Evolutionary conservation across 225 moss, liverwort and hornwort species (phyloP), one percentile per base, ranked within the genome.

Genomic region (Rhytidiadelphus loreus): DNA sequence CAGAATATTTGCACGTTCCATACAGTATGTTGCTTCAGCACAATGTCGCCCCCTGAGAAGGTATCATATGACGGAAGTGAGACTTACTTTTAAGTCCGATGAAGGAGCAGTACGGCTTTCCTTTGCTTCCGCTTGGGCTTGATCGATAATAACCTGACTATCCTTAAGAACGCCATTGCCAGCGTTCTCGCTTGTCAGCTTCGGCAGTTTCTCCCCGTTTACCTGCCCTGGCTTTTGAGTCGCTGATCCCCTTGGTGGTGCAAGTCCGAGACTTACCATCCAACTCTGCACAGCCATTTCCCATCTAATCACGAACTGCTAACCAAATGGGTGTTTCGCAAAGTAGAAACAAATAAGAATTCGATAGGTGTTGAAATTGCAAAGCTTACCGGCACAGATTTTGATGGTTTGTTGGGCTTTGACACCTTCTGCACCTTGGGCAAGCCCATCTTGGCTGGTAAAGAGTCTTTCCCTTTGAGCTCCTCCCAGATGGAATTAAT

Each of bases 401-500:
- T 93, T 18, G 90, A 71, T 76, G 91, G 41, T 87, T 93, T 95
- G 21, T 75, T 88, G 32, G 81, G 56, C 80, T 90, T 94, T 55
- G 84, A 59, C 59, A 90, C 86, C 87, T 92, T 93, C 89, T 86
- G 91, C 77, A 91, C 30, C 46, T 89, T 92, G 17, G 88, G 86
- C 75, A 89, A 91, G 80, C 87, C 90, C 73, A 72, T 65, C 86
- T 92, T 92, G 46, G 88, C 74, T 50, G 90, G 87, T 55, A 90
- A 43, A 52, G 90, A 71, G 21, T 90, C 90, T 69, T 93, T 98
- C 35, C 94, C 92, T 69, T 95, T 97, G 22, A 98, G 93, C 87
- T 94, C 90, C 94, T 95, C 97, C 98, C 98, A 97, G 57, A 98
- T 96, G 63, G 87, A 93, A 93, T 97, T 95, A 41, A 98, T 96